Evolutionary conservation across 2,329 filamentous ascomycete genomes (phyloP).

Genomic region (Diplodia mutila): DNA sequence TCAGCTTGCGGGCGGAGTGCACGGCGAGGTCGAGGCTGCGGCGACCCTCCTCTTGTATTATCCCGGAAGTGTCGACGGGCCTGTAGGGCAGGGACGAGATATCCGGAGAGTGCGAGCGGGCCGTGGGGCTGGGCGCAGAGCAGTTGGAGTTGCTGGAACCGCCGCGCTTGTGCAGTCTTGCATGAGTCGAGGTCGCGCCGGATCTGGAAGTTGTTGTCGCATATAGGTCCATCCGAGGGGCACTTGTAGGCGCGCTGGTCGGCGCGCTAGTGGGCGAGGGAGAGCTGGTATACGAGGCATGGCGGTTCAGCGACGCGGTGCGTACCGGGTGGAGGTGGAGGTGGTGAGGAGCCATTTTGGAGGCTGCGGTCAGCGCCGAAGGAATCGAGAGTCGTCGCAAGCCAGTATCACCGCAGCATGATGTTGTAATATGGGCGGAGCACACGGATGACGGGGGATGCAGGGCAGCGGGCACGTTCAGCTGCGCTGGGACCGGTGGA

Average conservation of each 20-base stretch:
- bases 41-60: conserved; percentile 20
- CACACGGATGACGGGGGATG: background rate
- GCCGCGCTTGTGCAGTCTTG: conserved; percentile 46
- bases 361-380: background rate
- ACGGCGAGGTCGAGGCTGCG: conserved; percentile 30
- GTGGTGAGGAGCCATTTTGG: background rate
- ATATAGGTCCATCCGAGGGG: conserved; percentile 4
- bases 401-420: conserved; percentile 24
- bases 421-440: conserved; percentile 20
- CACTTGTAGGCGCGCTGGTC: conserved; percentile 5
- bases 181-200: conserved; percentile 35
- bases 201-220: conserved; percentile 18
- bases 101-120: conserved; percentile 31
- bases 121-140: conserved; percentile 41
- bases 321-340: conserved; percentile 13
- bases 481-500: conserved; percentile 7
- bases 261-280: conserved; percentile 11
- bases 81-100: conserved; percentile 24
- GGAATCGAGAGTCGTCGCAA: conserved; percentile 17
- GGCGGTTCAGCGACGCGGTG: conserved; percentile 17
- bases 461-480: background rate
- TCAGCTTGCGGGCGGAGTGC: conserved; percentile 50
- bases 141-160: conserved; percentile 39
- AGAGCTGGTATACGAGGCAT: conserved; percentile 21
- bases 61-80: conserved; percentile 13